Percentiles rank a stretch among this genome's conserved stretches.
phyloP scores from a whole-genome alignment of 1,284 basidiomycete species.

The Papiliotrema nemorosa region DNA sequence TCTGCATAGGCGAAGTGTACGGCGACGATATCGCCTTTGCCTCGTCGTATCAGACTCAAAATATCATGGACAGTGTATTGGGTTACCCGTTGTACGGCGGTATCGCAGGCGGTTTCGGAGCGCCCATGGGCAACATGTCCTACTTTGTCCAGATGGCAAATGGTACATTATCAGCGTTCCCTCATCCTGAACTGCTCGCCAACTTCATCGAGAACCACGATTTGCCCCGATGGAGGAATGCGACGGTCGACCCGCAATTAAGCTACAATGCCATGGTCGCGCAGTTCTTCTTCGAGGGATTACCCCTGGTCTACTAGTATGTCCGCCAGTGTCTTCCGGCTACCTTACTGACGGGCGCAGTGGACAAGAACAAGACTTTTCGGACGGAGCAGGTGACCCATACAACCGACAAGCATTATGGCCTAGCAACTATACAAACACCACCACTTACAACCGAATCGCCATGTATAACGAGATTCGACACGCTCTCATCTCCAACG shows the following conservation, averaged over 20 bases:
- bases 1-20: slow-evolving; percentile 78
- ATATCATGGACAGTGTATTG: slow-evolving; percentile 45
- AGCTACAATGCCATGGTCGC: slow-evolving; percentile 63
- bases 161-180: slow-evolving; percentile 53
- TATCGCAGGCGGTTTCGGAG: slow-evolving; percentile 62
- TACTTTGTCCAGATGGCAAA: slow-evolving; percentile 59
- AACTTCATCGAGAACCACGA: slow-evolving; percentile 86
- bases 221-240: slow-evolving; percentile 66
- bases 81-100: slow-evolving; percentile 67
- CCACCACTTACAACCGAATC: slow-evolving; percentile 61
- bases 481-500: slow-evolving; percentile 58
- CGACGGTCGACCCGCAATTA: slow-evolving; percentile 44
- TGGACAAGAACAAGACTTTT: slow-evolving; percentile 67
- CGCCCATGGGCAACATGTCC: slow-evolving; percentile 57
- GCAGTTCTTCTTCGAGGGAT: slow-evolving; percentile 64
- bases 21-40: slow-evolving; percentile 54
- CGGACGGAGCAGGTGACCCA: slow-evolving; percentile 58
- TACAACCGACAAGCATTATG: slow-evolving; percentile 74
- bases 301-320: slow-evolving; percentile 63
- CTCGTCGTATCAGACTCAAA: slow-evolving; percentile 35
- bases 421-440: slow-evolving; percentile 55
- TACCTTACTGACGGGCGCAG: not conserved
- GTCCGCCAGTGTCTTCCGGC: not conserved
- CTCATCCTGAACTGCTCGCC: slow-evolving; percentile 58
- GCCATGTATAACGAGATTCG: slow-evolving; percentile 66